A percentile compares a stretch with the other conserved stretches of the same genome.
phyloP scores from a whole-genome alignment of 805 yeast species.

The Cyberlindnera subsufficiens region DNA sequence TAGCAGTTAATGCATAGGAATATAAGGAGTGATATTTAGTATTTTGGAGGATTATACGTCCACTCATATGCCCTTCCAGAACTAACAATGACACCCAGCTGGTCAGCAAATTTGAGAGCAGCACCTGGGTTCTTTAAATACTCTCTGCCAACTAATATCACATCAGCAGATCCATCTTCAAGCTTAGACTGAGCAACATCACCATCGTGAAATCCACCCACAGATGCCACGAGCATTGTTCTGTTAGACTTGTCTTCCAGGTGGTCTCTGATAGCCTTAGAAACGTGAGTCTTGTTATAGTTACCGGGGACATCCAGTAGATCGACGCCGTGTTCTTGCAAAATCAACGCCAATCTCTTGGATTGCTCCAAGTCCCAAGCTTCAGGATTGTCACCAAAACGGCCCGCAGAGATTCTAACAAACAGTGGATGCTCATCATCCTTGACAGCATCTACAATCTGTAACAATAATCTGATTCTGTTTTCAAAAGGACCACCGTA shows the following conservation, averaged over 20 bases:
- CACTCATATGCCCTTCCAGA: slow-evolving; percentile 29
- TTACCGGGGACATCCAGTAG: slow-evolving; percentile 50
- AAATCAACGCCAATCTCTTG: slow-evolving; percentile 30
- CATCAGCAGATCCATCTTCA: slow-evolving; percentile 40
- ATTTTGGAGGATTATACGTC: slow-evolving; percentile 22
- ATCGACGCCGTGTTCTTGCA: slow-evolving; percentile 41
- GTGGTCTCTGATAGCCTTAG: slow-evolving; percentile 23
- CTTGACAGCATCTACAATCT: slow-evolving; percentile 39
- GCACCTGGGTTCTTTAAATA: slow-evolving; percentile 47
- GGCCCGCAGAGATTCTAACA: slow-evolving; percentile 14
- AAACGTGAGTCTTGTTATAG: slow-evolving; percentile 26
- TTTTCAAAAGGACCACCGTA: slow-evolving; percentile 61
- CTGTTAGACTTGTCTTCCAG: slow-evolving; percentile 35
- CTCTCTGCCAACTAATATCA: slow-evolving; percentile 39
- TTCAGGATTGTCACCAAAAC: slow-evolving; percentile 9
- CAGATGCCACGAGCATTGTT: slow-evolving; percentile 35
- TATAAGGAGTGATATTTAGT: neutral
- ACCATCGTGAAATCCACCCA: slow-evolving; percentile 37
- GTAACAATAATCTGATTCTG: slow-evolving; percentile 43
- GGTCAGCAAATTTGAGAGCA: slow-evolving; percentile 44
- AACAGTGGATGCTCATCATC: slow-evolving; percentile 34
- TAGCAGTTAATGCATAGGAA: too few species aligned
- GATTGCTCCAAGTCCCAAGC: slow-evolving; percentile 14
- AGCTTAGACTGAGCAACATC: slow-evolving; percentile 33
- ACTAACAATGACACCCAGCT: slow-evolving; percentile 35